Conservation (phyloP, 768 basidiomycete genomes). For the Phlebiopsis gigantea region DNA sequence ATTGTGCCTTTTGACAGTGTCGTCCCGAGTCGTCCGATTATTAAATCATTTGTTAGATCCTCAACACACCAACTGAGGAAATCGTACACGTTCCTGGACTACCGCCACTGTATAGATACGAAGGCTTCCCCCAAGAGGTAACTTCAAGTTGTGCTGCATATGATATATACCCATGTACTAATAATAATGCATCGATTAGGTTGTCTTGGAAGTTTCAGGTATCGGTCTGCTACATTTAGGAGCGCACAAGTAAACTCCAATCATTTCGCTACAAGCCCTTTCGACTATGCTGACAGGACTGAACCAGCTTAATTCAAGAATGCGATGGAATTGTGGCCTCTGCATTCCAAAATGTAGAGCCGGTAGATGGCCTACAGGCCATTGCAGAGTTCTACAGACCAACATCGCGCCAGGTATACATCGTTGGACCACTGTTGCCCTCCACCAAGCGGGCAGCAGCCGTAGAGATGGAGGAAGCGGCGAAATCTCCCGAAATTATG, state of each 20-base stretch:
- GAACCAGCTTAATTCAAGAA: neutral
- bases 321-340: slow-evolving; percentile 17
- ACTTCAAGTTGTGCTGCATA: too few relatives aligned
- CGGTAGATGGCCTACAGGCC: slow-evolving; percentile 6
- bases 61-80: neutral
- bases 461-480: slow-evolving; percentile 8
- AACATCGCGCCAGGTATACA: slow-evolving; percentile 6
- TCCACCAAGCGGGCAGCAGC: neutral
- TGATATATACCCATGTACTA: too few relatives aligned
- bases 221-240: neutral
- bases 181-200: too few relatives aligned
- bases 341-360: slow-evolving; percentile 11
- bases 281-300: neutral
- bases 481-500: slow-evolving; percentile 7
- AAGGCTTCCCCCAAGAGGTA: slow-evolving; percentile 3
- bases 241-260: neutral
- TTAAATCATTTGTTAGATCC: too few relatives aligned
- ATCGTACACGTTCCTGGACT: slow-evolving; percentile 3
- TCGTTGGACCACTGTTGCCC: slow-evolving; percentile 15
- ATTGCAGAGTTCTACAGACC: slow-evolving; percentile 10
- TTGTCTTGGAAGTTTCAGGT: neutral
- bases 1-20: too few relatives aligned
- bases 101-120: neutral
- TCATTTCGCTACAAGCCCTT: neutral
- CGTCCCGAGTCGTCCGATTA: too few relatives aligned